These are phyloP conservation scores for Erysimum pusillum DNA, from an alignment of 441 rosid species.

Conservation along the genomic window DNA sequence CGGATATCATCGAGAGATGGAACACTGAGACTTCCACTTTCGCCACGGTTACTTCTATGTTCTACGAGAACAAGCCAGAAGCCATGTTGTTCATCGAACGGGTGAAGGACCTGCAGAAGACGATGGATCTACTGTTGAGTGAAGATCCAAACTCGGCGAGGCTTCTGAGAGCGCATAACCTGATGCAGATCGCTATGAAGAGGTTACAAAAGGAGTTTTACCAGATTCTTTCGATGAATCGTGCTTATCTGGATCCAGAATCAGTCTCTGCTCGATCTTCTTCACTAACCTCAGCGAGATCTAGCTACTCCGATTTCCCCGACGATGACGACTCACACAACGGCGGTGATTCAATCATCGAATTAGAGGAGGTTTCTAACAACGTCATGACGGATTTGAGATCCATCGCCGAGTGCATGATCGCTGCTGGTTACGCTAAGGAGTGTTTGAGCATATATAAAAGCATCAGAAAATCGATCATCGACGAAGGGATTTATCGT, in stretches of 20 bases:
- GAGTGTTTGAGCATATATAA: constrained; percentile 70
- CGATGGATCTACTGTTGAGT: constrained; percentile 56
- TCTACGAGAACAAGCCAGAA: constrained; percentile 71
- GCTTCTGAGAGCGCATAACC: constrained; percentile 61
- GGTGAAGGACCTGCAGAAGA: constrained; percentile 63
- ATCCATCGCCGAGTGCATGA: constrained; percentile 88
- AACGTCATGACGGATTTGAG: constrained; percentile 63
- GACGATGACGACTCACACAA: constrained; percentile 46
- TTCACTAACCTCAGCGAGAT: constrained; percentile 65
- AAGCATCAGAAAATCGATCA: constrained; percentile 70
- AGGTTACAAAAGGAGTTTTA: constrained; percentile 84
- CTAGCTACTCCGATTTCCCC: constrained; percentile 60
- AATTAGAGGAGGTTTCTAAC: constrained; percentile 62
- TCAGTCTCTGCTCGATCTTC: constrained; percentile 78
- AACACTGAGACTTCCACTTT: constrained; percentile 60
- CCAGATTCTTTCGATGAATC: constrained; percentile 77
- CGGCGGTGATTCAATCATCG: constrained; percentile 56
- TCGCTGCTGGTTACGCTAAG: constrained; percentile 69
- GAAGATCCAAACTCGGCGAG: constrained; percentile 50
- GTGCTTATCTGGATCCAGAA: constrained; percentile 74
- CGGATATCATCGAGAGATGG: constrained; percentile 72
- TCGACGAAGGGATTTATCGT: constrained; percentile 76
- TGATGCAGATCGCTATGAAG: constrained; percentile 87
- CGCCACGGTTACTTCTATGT: constrained; percentile 70
- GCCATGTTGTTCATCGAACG: constrained; percentile 68